Evolutionary conservation across 352 stramenopile species (phyloP).

Genomic region (Globisporangium spinosum): DNA sequence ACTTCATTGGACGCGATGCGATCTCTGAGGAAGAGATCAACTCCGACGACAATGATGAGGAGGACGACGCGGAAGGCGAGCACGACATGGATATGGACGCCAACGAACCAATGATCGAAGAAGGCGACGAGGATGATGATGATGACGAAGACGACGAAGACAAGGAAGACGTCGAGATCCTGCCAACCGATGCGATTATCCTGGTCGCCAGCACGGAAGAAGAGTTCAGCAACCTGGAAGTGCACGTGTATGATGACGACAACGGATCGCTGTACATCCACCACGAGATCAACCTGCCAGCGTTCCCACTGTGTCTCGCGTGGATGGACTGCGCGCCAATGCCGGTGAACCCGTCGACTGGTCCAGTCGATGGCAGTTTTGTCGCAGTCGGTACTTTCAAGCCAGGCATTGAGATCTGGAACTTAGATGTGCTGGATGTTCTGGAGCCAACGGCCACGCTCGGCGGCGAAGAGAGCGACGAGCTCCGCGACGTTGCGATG

Average conservation of each 20-base stretch:
- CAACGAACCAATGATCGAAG: constrained; percentile 23
- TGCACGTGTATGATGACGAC: constrained; percentile 98
- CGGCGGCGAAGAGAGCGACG: constrained; percentile 89
- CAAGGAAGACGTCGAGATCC: constrained; percentile 93
- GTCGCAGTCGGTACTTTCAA: constrained; percentile 99
- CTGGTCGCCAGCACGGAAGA: constrained; percentile 97
- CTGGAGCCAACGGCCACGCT: constrained; percentile 95
- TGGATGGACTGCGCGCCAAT: constrained; percentile 93
- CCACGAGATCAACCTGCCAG: constrained; percentile 99
- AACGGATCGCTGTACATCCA: constrained; percentile 98
- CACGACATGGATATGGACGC: constrained; percentile 48
- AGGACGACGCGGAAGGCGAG: constrained; percentile 31
- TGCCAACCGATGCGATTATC: constrained; percentile 92
- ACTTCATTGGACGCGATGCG: constrained; percentile 53
- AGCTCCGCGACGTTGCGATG: constrained; percentile 75
- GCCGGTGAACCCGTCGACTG: constrained; percentile 49
- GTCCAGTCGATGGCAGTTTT: constrained; percentile 92
- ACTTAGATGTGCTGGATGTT: constrained; percentile 98
- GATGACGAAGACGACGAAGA: constrained; percentile 72
- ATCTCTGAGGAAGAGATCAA: constrained; percentile 29
- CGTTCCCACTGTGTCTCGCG: constrained; percentile 96
- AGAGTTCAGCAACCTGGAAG: constrained; percentile 97
- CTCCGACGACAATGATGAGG: constrained; percentile 27
- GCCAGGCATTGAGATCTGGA: constrained; percentile 99
- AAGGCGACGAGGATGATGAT: constrained; percentile 45